Base-by-base conservation (phyloP, 192 early-diverging fungal species). In the Umbelopsis ramanniana region DNA sequence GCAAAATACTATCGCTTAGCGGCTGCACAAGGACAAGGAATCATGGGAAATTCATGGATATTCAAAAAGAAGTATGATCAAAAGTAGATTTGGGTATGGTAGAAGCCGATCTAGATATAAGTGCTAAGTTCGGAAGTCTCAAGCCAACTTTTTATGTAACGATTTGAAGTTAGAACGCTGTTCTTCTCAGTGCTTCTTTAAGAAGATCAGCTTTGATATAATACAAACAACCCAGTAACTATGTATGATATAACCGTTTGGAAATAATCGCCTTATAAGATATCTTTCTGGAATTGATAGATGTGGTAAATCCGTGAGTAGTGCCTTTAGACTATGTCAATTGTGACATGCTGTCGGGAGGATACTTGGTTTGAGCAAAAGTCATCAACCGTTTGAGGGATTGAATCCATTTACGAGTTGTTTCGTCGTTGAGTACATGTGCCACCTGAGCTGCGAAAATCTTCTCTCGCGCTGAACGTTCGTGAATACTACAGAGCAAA, bases 391-490 rank as follows among this genome's bases (percentile, higher is more conserved):
- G 88, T 74, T 99, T 99, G 69, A 98, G 90, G 17, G 90, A 89
- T 82, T 99, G 97, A 83, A 99, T 99, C 97, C 97, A 99, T 76
- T 99, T 99, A 52, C 97, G 88, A 71, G 95, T 93, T 0, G 91
- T 89, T 82, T 98, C 97, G 71, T 98, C 95, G 79, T 99, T 99
- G 12, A 99, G 86, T 22, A 95, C 96, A 79, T 99, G 97, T 3
- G 97, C 97, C 15, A 99, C 95, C 74, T 99, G 93, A 6, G 91
- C 90, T 2, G 94, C 88, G 76, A 91, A 93, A 89, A 99, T 97
- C 81, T 96, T 98, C 81, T 97, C 96, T 52, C 96, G 93, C n/a
- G 92, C 93, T 22, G 93, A 94, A 74, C 96, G 92, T 76, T 96
- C 95, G 84, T 99, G 97, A 76, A 98, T 98, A 86, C 97, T 92